phyloP scores from a whole-genome alignment of 2,329 filamentous ascomycete genomes.

The Pezicula neosporulosa region DNA sequence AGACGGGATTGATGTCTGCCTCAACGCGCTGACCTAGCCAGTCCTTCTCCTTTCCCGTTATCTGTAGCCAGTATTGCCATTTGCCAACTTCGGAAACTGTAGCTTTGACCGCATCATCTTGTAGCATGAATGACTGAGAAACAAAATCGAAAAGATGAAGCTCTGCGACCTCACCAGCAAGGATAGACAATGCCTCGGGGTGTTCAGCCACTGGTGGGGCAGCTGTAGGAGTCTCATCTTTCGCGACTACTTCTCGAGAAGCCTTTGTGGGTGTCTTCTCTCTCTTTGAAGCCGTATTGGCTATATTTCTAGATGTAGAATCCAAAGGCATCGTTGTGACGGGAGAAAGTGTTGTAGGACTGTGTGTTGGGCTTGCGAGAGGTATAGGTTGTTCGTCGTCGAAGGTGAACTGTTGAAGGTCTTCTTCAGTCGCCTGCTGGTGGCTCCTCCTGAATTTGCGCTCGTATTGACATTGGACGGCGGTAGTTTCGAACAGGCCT shows the following conservation, averaged over 20 bases:
- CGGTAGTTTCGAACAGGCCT: constrained; percentile 75
- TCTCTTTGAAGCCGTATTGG: constrained; percentile 45
- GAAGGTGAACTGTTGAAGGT: constrained; percentile 83
- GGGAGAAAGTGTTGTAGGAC: constrained; percentile 40
- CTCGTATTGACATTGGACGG: constrained; percentile 95
- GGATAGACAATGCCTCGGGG: constrained; percentile 68
- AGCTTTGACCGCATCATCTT: constrained; percentile 72
- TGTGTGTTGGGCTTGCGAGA: constrained; percentile 59
- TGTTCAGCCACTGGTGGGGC: constrained; percentile 57
- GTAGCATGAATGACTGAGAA: constrained; percentile 77
- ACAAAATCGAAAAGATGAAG: constrained; percentile 92
- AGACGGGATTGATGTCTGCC: constrained; percentile 94
- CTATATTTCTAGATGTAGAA: constrained; percentile 22
- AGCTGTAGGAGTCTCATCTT: constrained; percentile 46
- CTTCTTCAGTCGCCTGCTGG: constrained; percentile 74
- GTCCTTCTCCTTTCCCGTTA: constrained; percentile 69
- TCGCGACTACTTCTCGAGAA: constrained; percentile 25
- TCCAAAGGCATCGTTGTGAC: constrained; percentile 18
- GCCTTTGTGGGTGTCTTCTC: constrained; percentile 24
- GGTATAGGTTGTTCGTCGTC: constrained; percentile 60
- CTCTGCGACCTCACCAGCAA: constrained; percentile 75
- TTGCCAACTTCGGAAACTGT: constrained; percentile 81
- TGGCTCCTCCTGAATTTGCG: constrained; percentile 83
- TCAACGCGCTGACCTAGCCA: constrained; percentile 86
- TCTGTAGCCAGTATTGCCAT: constrained; percentile 96